Conservation (phyloP, 352 stramenopile genomes). For the Phytophthora sp. region DNA sequence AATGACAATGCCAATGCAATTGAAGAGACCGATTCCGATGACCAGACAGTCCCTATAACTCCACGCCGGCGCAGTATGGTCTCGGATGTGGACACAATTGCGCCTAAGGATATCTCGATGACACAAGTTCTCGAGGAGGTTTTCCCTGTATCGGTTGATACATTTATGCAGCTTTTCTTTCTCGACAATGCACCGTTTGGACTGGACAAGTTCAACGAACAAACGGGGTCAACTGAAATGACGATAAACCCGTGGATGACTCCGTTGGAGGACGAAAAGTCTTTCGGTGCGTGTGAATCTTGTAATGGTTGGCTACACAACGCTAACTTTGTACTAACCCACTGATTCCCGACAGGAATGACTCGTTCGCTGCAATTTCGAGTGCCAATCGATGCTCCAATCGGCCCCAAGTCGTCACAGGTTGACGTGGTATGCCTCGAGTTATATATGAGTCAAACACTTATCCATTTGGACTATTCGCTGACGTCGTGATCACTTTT, state of each 20-base stretch:
- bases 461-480: background rate
- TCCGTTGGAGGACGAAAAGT: constrained; percentile 47
- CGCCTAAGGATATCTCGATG: constrained; percentile 81
- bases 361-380: constrained; percentile 79
- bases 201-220: constrained; percentile 64
- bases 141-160: constrained; percentile 68
- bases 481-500: constrained; percentile 4
- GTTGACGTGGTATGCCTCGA: constrained; percentile 66
- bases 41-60: constrained; percentile 17
- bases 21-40: constrained; percentile 10
- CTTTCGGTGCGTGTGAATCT: constrained; percentile 37
- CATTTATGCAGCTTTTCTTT: constrained; percentile 76
- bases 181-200: constrained; percentile 73
- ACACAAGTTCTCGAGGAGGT: constrained; percentile 63
- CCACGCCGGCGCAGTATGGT: constrained; percentile 50
- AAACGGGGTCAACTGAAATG: constrained; percentile 76
- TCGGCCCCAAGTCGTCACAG: constrained; percentile 82
- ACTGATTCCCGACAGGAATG: constrained; percentile 37
- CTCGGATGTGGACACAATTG: constrained; percentile 63
- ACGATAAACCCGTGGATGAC: constrained; percentile 71
- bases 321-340: background rate
- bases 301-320: background rate
- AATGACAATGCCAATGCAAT: constrained; percentile 1
- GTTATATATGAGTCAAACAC: background rate
- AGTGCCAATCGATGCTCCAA: constrained; percentile 77